These are phyloP conservation scores for Paratrypanosoma confusum DNA, from an alignment of 208 protist genomes.

Conservation along the genomic window DNA sequence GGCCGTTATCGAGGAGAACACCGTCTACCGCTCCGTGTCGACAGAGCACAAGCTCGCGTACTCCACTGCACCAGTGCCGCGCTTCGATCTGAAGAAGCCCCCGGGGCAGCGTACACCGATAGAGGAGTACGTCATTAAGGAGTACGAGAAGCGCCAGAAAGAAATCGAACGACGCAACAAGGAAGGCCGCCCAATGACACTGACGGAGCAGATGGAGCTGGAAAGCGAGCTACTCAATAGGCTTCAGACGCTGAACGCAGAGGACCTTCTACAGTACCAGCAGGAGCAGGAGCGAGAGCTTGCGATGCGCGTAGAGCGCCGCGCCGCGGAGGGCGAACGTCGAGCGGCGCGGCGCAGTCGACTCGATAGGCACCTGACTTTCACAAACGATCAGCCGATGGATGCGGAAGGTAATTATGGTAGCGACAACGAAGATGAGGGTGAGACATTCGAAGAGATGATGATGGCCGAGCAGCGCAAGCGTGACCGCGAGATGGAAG, in stretches of 20 bases:
- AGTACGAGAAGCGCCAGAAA: constrained; percentile 59
- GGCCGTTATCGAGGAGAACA: constrained; percentile 52
- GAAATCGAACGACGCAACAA: constrained; percentile 51
- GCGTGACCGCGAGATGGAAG: constrained; percentile 10
- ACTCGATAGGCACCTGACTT: constrained; percentile 14
- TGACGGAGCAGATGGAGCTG: constrained; percentile 70
- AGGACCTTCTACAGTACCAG: constrained; percentile 46
- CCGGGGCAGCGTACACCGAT: constrained; percentile 22
- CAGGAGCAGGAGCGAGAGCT: constrained; percentile 29
- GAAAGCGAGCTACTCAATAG: constrained; percentile 54
- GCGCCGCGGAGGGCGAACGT: constrained; percentile 14
- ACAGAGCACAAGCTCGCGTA: constrained; percentile 38
- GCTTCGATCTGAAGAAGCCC: constrained; percentile 59
- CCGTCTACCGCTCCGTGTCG: constrained; percentile 21
- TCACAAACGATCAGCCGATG: constrained; percentile 13
- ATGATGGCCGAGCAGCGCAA: constrained; percentile 13
- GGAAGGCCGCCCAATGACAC: constrained; percentile 65
- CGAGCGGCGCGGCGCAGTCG: constrained; percentile 6
- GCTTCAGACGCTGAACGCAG: constrained; percentile 28
- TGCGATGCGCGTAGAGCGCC: constrained; percentile 18
- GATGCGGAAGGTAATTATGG: constrained; percentile 6
- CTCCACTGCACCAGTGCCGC: constrained; percentile 28
- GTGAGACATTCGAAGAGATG: constrained; percentile 17
- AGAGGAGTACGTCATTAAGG: constrained; percentile 69
- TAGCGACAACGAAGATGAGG: constrained; percentile 6